phyloP scores from a whole-genome alignment of 257 asterid species.

The Rhazya stricta region DNA sequence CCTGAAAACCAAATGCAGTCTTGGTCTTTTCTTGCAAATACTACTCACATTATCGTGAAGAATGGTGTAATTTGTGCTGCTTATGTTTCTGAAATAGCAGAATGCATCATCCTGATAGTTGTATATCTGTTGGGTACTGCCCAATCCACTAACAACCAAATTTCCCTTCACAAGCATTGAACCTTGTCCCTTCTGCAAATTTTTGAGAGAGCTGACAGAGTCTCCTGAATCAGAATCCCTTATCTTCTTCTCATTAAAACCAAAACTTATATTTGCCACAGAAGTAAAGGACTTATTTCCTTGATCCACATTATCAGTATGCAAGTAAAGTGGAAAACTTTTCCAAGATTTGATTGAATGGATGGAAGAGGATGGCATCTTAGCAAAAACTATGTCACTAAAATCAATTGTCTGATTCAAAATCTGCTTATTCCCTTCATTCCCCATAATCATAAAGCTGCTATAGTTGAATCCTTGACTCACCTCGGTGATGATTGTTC shows the following conservation, averaged over 20 bases:
- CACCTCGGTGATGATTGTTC: conserved; percentile 38
- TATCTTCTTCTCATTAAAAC: conserved; percentile 37
- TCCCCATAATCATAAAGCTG: conserved; percentile 50
- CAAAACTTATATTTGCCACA: conserved; percentile 50
- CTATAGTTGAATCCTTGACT: conserved; percentile 37
- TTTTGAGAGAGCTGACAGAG: conserved; percentile 31
- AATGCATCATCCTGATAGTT: conserved; percentile 23
- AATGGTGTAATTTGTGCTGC: conserved; percentile 70
- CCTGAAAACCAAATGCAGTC: background rate
- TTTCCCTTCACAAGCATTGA: conserved; percentile 50
- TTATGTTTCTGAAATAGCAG: conserved; percentile 59
- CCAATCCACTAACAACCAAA: conserved; percentile 45
- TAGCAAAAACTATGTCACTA: conserved; percentile 29
- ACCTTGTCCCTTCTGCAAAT: conserved; percentile 53
- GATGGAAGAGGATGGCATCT: conserved; percentile 23
- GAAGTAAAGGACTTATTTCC: conserved; percentile 45
- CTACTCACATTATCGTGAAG: conserved; percentile 40
- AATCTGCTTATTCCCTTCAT: conserved; percentile 53
- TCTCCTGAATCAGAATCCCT: conserved; percentile 27
- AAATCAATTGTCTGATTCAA: conserved; percentile 50
- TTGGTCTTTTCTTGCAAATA: conserved; percentile 21
- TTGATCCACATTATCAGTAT: conserved; percentile 36
- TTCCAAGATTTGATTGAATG: conserved; percentile 26
- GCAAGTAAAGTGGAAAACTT: conserved; percentile 30
- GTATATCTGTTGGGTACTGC: conserved; percentile 56